These are phyloP conservation scores for Choanephora cucurbitarum DNA, from an alignment of 371 early-diverging fungal species.

Conservation along the genomic window DNA sequence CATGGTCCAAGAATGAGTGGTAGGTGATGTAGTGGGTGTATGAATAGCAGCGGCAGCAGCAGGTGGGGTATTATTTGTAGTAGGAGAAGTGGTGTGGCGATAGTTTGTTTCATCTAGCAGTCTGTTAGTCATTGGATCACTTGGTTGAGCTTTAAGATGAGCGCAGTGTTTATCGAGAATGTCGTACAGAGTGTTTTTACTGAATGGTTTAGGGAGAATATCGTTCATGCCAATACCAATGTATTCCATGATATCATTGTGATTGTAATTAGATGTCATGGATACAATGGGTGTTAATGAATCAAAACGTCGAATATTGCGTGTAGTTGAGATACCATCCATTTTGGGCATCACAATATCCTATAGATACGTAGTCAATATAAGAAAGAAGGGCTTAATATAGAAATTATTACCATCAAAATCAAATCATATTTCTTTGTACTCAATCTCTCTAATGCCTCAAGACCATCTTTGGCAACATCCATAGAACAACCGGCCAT, in stretches of 20 bases:
- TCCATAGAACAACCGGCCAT: slow-evolving; percentile 76
- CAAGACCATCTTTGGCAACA: slow-evolving; percentile 73
- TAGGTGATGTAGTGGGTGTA: slow-evolving; percentile 17
- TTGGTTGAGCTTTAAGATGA: slow-evolving; percentile 44
- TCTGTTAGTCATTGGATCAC: no score
- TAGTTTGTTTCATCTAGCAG: slow-evolving; percentile 1
- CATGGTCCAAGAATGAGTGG: slow-evolving; percentile 4
- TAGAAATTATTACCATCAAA: slow-evolving; percentile 80
- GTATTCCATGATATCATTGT: slow-evolving; percentile 70
- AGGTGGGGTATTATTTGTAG: slow-evolving; percentile 4
- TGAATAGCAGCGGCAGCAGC: no score
- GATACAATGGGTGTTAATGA: slow-evolving; percentile 74
- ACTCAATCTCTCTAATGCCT: slow-evolving; percentile 67
- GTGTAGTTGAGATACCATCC: slow-evolving; percentile 76
- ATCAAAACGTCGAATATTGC: slow-evolving; percentile 77
- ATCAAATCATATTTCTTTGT: slow-evolving; percentile 75
- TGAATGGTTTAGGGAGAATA: slow-evolving; percentile 80
- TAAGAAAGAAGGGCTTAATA: no score
- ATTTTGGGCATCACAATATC: slow-evolving; percentile 79
- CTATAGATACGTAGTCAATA: slow-evolving; percentile 31
- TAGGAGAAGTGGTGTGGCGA: no score
- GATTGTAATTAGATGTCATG: slow-evolving; percentile 76
- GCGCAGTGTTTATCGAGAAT: slow-evolving; percentile 68
- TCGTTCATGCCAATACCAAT: slow-evolving; percentile 82
- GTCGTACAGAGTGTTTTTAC: slow-evolving; percentile 50